Evolutionary conservation across 1,139 yeast species (phyloP), one percentile per base, ranked within the genome.

Genomic region (Maudiozyma humilis): DNA sequence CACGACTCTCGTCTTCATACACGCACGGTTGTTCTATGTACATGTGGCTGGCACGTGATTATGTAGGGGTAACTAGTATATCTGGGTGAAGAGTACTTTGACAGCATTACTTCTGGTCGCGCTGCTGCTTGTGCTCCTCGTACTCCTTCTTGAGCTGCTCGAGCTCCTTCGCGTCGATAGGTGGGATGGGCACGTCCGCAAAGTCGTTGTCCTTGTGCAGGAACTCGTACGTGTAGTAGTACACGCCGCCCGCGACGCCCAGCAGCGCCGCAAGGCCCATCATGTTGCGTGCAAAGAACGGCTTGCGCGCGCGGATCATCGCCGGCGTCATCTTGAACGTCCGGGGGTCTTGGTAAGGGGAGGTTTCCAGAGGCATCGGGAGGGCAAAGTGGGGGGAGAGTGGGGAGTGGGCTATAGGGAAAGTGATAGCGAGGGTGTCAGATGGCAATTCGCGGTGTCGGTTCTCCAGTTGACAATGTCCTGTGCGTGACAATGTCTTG

Each of bases 281-380:
- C 60, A 82, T 73, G 64, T 89, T 89, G 58, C 74, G 79, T 74
- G 79, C 76, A 67, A 88, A 83, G 61, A 76, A 89, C 36, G 96
- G 96, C 46, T 75, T 73, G 62, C 97, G 76, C 40, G 95, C 96
- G 54, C 97, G 72, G 56, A 86, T 71, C 71, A 89, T 80, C 8
- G 96, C 95, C 16, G 96, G 96, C 2, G 96, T 85, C 88, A 88
- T 88, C 62, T 84, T 84, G 67, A 79, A 82, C 18, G 94, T 85
- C 57, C 72, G 71, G 43, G 79, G 83, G 65, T 84, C 86, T 60
- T 84, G 82, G 65, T 86, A 87, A 33, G 63, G 68, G 33, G 75
- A 70, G 16, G 64, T 67, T 42, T 59, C 57, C 25, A 59, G 50
- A 46, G 50, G 56, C 58, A 53, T 53, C 15, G 19, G 33, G n/a